Percentiles rank a stretch among this genome's conserved stretches.
These are phyloP conservation scores for Hanseniaspora jakobsenii DNA, from an alignment of 805 yeast genomes.

Conservation along the genomic window DNA sequence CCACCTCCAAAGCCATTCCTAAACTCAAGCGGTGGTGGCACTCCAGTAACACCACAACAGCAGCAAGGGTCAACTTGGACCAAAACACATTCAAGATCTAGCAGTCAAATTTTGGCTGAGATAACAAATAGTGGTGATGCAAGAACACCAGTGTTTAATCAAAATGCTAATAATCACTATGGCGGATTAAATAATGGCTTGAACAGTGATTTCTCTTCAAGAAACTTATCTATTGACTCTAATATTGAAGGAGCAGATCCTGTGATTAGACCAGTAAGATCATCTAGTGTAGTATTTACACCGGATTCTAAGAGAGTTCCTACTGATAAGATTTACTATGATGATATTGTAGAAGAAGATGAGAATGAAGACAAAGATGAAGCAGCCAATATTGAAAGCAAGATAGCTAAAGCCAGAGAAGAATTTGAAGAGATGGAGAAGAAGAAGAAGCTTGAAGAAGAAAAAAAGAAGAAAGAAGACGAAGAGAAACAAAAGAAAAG, in stretches of 20 bases:
- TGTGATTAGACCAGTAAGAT: constrained; percentile 23
- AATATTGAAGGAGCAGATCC: constrained; percentile 21
- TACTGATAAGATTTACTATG: constrained; percentile 15
- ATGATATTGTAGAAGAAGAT: constrained; percentile 24
- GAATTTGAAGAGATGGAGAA: constrained; percentile 21
- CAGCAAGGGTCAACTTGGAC: constrained; percentile 7
- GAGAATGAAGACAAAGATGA: constrained; percentile 22
- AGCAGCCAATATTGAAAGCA: constrained; percentile 19
- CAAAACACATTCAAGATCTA: constrained; percentile 15
- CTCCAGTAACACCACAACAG: constrained; percentile 14
- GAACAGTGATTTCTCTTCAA: constrained; percentile 9
- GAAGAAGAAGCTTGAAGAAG: constrained; percentile 19
- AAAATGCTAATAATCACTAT: background rate
- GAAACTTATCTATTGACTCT: constrained; percentile 15
- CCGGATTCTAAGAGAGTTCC: constrained; percentile 12
- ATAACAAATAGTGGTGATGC: background rate
- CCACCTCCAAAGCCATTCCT: constrained; percentile 11
- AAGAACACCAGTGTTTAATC: too few species aligned
- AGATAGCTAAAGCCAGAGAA: constrained; percentile 21
- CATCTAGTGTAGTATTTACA: constrained; percentile 15
- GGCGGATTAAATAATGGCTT: background rate
- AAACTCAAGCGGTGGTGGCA: background rate
- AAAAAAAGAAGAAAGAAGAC: constrained; percentile 17
- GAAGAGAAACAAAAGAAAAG: constrained; percentile 21
- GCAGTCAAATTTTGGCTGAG: constrained; percentile 15